These are phyloP conservation scores for Globisporangium recalcitrans DNA, from an alignment of 352 stramenopile species.

Conservation along the genomic window DNA sequence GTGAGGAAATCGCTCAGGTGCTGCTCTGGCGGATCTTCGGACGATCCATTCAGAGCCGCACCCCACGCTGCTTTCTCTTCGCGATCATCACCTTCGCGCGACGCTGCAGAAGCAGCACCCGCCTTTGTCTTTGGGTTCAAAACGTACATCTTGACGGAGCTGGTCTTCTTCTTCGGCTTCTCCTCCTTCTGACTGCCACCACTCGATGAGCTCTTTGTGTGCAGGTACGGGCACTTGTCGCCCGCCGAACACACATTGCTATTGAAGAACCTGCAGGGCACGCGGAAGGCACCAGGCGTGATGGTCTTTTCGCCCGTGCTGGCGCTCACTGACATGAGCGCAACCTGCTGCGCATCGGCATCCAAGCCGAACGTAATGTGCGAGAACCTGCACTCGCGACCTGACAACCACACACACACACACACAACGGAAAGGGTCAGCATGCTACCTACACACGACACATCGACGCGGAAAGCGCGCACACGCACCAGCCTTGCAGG, in stretches of 20 bases:
- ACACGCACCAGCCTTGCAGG: constrained; percentile 39
- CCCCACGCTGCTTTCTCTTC: constrained; percentile 28
- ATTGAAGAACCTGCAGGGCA: constrained; percentile 74
- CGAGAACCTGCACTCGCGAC: constrained; percentile 64
- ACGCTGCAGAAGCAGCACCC: constrained; percentile 14
- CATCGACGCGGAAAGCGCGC: background rate
- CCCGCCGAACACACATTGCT: constrained; percentile 56
- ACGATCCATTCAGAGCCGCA: background rate
- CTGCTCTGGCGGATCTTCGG: constrained; percentile 24
- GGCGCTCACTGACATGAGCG: constrained; percentile 26
- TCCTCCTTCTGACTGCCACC: constrained; percentile 11
- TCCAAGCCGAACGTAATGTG: constrained; percentile 23
- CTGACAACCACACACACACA: constrained; percentile 5
- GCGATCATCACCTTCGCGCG: constrained; percentile 20
- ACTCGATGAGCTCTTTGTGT: constrained; percentile 27
- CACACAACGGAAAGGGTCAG: background rate
- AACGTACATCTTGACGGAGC: constrained; percentile 27
- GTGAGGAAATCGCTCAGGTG: constrained; percentile 73
- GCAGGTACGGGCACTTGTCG: constrained; percentile 60
- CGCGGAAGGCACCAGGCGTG: constrained; percentile 35
- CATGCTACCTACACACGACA: background rate
- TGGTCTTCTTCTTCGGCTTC: constrained; percentile 16
- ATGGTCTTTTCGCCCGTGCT: constrained; percentile 43
- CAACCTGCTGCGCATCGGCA: constrained; percentile 18
- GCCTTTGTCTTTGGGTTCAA: constrained; percentile 25